Conservation (phyloP, 1,284 basidiomycete species). For the Phylloporus sp. region DNA sequence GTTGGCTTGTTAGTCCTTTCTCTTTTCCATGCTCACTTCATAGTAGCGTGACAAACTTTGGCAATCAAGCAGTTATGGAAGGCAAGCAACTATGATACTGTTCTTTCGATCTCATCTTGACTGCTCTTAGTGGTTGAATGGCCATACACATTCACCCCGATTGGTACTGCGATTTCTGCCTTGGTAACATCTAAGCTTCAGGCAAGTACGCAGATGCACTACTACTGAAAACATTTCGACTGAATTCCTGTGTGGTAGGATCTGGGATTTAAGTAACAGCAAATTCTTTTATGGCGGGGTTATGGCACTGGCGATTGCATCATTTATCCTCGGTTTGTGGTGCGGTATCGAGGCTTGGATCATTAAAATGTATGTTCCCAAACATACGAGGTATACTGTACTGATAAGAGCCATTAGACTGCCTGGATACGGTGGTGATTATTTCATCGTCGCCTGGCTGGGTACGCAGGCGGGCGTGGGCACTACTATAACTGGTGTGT, state of each 20-base stretch:
- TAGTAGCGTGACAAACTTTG: slow-evolving; percentile 26
- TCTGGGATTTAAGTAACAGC: slow-evolving; percentile 45
- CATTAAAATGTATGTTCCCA: slow-evolving; percentile 43
- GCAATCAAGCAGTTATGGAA: slow-evolving; percentile 21
- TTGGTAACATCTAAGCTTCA: slow-evolving; percentile 42
- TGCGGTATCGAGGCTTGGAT: slow-evolving; percentile 49
- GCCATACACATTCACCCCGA: slow-evolving; percentile 55
- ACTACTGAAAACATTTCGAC: background rate
- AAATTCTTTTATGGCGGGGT: slow-evolving; percentile 44
- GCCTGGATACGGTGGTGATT: too few relatives aligned
- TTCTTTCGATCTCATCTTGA: slow-evolving; percentile 5
- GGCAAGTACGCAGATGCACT: slow-evolving; percentile 12
- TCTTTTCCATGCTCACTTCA: background rate
- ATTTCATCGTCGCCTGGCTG: too few relatives aligned
- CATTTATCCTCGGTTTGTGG: slow-evolving; percentile 48
- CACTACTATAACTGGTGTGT: too few relatives aligned
- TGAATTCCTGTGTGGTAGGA: slow-evolving; percentile 3
- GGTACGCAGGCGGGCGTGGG: too few relatives aligned
- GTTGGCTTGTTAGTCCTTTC: background rate
- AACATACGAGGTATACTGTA: too few relatives aligned
- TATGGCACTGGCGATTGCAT: slow-evolving; percentile 42
- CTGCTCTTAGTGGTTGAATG: slow-evolving; percentile 25
- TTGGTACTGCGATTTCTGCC: slow-evolving; percentile 53
- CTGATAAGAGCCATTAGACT: background rate
- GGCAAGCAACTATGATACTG: slow-evolving; percentile 5